Base-by-base conservation (phyloP, 805 yeast genomes). In the Saturnispora diversa region DNA sequence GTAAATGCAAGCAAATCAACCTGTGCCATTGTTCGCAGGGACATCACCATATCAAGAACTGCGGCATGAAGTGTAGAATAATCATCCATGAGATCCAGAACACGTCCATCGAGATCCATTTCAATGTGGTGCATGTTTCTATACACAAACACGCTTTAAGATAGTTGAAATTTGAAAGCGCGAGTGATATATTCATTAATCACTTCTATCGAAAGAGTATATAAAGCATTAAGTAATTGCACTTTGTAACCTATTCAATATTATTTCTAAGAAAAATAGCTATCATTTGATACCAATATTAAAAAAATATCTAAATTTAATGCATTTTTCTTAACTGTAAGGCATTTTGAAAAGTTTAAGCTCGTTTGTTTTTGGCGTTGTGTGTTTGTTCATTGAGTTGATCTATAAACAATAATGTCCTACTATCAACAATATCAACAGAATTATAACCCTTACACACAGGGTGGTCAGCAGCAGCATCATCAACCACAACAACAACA, bases 391-490 rank as follows among this genome's bases (percentile, higher is more conserved):
- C n/a, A n/a, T n/a, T n/a, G n/a, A n/a, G n/a, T n/a, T n/a, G n/a
- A n/a, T n/a, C n/a, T n/a, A 13, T 30, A 5, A 16, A 35, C 19
- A 27, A 20, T 5, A n/a, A 61, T 61, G 65, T 50, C 65, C n/a
- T 61, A 60, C 43, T 60, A 61, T 36, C 63, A 61, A 36, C 62
- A 52, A 35, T 51, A 53, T 6, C 43, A 42, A 19, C 26, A 26
- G 8, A 51, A 51, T 32, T 40, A 40, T 36, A 39, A 32, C 22
- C 36, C 41, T 2, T 31, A 31, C 17, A 19, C 41, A 7, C 40
- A 32, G 19, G 35, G 19, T 48, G 45, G 32, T 43, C 35, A 35
- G 30, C 49, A 13, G 35, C 47, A 12, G 15, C 22, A 29, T 15
- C 39, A 29, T 12, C 39, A 23, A 30, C 40, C 23, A 7, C 35